Base-by-base conservation (phyloP, 2,329 filamentous ascomycete species). In the Fusarium temperatum region DNA sequence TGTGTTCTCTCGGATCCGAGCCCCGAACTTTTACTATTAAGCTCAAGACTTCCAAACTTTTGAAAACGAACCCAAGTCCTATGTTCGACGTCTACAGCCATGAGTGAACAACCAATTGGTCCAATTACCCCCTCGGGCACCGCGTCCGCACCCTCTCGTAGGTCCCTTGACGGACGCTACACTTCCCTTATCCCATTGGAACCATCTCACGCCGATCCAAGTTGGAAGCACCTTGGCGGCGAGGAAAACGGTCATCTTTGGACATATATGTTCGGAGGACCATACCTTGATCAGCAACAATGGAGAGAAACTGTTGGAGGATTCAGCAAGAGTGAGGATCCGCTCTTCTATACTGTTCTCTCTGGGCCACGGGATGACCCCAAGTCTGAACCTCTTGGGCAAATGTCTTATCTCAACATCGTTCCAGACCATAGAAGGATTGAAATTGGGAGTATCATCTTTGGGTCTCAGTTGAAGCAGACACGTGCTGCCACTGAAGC, bases 401-500 rank as follows among this genome's bases (percentile, higher is more conserved):
- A 82, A 44, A 75, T 83, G 75, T 74, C 81, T 1, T 86, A 86
- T 63, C 79, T 90, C 74, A 84, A 84, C 61, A 86, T 89, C 56
- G 81, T 85, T 9, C 82, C 86, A 0, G 71, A 76, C 0, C 83
- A 91, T 62, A 83, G 86, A 5, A 82, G 83, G 28, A 80, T 91
- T 2, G 91, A 92, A 73, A 85, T 92, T 30, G 91, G 90, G 6
- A 82, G 83, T 68, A 82, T 92, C 22, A 80, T 90, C 17, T 88
- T 89, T 70, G 84, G 87, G 0, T 79, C 83, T 0, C 70, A 75
- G 3, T 77, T 92, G 22, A 87, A 89, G 76, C 84, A 86, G 20
- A 91, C 89, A 0, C 83, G 84, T 0, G 85, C 83, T 12, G 87
- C 89, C 0, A 92, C 89, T 0, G 90, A 92, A 77, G 84, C 86